phyloP scores from a whole-genome alignment of 306 rosid genomes.

The Mimosa pudica region DNA sequence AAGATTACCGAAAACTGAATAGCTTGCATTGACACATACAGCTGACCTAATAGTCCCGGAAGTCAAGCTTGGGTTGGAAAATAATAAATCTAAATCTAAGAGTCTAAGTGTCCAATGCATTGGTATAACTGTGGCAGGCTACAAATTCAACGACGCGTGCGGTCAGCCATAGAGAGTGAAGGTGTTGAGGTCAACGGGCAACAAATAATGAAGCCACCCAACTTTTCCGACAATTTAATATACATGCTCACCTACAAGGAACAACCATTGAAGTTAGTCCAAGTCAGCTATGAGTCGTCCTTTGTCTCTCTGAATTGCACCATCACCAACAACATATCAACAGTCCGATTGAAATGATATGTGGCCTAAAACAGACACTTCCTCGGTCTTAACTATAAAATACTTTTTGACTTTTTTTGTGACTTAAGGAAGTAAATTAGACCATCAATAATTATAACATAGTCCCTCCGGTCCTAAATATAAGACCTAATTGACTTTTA shows the following conservation, averaged over 20 bases:
- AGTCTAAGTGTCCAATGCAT: background rate
- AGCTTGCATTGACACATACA: background rate
- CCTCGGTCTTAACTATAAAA: too few relatives aligned
- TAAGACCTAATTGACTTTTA: too few relatives aligned
- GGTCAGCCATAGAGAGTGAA: background rate
- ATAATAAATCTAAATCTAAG: background rate
- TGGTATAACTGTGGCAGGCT: background rate
- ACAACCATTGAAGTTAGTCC: background rate
- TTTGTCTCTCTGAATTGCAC: background rate
- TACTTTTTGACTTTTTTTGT: too few relatives aligned
- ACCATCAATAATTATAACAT: too few relatives aligned
- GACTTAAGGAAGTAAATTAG: too few relatives aligned
- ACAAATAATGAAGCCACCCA: background rate
- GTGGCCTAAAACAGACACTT: too few relatives aligned
- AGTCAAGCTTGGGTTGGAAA: conserved; percentile 1
- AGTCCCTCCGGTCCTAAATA: too few relatives aligned
- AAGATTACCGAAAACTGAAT: background rate
- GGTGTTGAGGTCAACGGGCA: background rate
- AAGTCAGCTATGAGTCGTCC: conserved; percentile 1
- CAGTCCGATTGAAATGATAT: background rate
- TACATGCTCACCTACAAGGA: background rate
- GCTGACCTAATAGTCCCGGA: background rate
- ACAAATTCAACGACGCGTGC: conserved; percentile 33
- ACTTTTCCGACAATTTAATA: background rate
- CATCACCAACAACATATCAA: background rate